Evolutionary conservation across 306 rosid species (phyloP).

Genomic region (Mucuna pruriens): DNA sequence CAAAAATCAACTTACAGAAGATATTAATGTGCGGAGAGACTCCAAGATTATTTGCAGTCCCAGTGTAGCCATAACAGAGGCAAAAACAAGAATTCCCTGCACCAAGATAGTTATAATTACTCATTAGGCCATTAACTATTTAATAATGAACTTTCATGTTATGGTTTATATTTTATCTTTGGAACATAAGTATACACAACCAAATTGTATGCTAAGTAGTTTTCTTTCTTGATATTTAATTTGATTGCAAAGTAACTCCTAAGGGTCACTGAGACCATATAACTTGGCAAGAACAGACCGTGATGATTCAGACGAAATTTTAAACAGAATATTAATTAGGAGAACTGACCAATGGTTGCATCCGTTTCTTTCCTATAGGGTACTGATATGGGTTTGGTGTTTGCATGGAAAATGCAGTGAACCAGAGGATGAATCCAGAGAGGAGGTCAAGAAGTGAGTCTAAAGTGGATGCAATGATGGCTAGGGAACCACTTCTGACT

Average conservation of each 20-base stretch:
- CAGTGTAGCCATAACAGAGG: conserved; percentile 98
- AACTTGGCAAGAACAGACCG: not conserved
- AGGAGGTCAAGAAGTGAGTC: conserved; percentile 98
- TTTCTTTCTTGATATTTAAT: not conserved
- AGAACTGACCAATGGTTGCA: conserved; percentile 92
- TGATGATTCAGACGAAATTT: not conserved
- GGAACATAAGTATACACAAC: not conserved
- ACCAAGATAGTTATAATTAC: not conserved
- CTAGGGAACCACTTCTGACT: conserved; percentile 88
- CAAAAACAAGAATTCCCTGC: conserved; percentile 99
- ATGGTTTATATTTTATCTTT: not conserved
- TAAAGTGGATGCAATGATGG: conserved; percentile 96
- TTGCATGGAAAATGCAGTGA: conserved; percentile 99
- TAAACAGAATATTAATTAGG: not conserved
- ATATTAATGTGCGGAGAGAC: conserved; percentile 73
- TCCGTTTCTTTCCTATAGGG: conserved; percentile 95
- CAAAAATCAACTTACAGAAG: conserved; percentile 59
- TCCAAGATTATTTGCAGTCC: conserved; percentile 98
- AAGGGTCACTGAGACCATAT: not conserved
- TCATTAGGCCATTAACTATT: conserved; percentile 8
- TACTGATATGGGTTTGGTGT: conserved; percentile 96
- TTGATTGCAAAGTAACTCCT: not conserved
- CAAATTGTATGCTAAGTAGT: not conserved
- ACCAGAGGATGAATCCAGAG: conserved; percentile 98
- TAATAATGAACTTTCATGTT: not conserved